Conservation (phyloP, 306 rosid species). For the Carpinus fangiana region DNA sequence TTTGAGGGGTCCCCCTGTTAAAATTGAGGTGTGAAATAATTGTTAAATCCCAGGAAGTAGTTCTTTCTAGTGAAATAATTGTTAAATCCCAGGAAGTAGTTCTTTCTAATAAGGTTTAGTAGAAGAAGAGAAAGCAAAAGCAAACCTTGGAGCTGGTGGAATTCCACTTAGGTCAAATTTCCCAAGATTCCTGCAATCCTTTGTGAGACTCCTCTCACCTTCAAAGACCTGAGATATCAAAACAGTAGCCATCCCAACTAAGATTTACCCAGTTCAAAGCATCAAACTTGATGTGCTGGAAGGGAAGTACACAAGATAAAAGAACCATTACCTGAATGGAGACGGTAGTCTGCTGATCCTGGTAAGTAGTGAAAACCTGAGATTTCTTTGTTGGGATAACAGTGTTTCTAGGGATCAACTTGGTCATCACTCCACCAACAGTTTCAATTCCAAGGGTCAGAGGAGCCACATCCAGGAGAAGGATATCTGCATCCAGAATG, state of each 20-base stretch:
- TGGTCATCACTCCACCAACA: constrained; percentile 99
- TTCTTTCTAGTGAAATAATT: background rate
- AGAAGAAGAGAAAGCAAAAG: constrained; percentile 22
- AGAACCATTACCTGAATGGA: constrained; percentile 78
- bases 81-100: constrained; percentile 7
- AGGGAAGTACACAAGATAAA: background rate
- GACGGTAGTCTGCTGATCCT: constrained; percentile 98
- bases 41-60: constrained; percentile 7
- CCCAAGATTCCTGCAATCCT: constrained; percentile 96
- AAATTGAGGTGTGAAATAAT: constrained; percentile 5
- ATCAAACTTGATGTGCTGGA: constrained; percentile 1
- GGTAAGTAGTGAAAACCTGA: constrained; percentile 98
- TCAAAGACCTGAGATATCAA: constrained; percentile 64
- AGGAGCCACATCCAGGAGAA: constrained; percentile 95
- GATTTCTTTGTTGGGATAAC: constrained; percentile 99
- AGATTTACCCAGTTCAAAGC: background rate
- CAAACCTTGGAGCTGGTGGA: constrained; percentile 98
- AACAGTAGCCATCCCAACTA: background rate
- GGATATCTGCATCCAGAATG: constrained; percentile 61
- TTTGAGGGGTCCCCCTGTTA: constrained; percentile 97
- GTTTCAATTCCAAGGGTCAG: constrained; percentile 99
- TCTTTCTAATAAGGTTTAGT: background rate
- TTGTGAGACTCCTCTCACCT: constrained; percentile 99
- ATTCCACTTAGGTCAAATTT: constrained; percentile 87
- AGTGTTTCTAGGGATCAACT: constrained; percentile 96